Conservation (phyloP, 2,329 filamentous ascomycete species). For the Stagonosporopsis tanaceti region DNA sequence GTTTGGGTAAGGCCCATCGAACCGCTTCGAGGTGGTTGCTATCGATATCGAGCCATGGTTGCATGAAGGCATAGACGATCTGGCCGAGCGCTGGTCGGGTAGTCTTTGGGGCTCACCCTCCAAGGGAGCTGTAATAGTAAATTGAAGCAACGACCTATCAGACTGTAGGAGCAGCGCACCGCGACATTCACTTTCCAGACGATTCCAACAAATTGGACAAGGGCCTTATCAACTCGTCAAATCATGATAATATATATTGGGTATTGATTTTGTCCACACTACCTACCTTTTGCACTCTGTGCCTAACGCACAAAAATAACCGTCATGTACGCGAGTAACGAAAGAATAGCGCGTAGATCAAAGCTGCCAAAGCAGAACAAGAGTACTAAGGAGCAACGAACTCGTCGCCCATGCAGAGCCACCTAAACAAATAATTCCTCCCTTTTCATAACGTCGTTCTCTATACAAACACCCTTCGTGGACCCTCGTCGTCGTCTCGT, state of each 20-base stretch:
- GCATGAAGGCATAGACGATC: too few species aligned
- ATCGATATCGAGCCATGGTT: too few species aligned
- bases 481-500: background rate
- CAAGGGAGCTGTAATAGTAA: too few species aligned
- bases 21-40: too few species aligned
- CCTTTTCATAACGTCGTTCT: conserved; percentile 2
- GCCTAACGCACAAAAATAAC: background rate
- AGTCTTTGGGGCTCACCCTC: too few species aligned
- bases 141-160: background rate
- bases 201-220: background rate
- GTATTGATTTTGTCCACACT: conserved; percentile 16
- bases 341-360: conserved; percentile 9
- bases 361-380: background rate
- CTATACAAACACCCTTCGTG: conserved; percentile 3
- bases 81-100: too few species aligned
- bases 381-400: conserved; percentile 2
- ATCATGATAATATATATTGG: background rate
- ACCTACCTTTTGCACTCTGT: background rate
- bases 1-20: too few species aligned
- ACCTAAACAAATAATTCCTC: background rate
- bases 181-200: background rate
- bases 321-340: conserved; percentile 7
- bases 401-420: conserved; percentile 3
- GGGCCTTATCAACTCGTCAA: background rate
- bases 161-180: background rate